Evolutionary conservation across 106 monocot species (phyloP).

Genomic region (Dioscorea alata): DNA sequence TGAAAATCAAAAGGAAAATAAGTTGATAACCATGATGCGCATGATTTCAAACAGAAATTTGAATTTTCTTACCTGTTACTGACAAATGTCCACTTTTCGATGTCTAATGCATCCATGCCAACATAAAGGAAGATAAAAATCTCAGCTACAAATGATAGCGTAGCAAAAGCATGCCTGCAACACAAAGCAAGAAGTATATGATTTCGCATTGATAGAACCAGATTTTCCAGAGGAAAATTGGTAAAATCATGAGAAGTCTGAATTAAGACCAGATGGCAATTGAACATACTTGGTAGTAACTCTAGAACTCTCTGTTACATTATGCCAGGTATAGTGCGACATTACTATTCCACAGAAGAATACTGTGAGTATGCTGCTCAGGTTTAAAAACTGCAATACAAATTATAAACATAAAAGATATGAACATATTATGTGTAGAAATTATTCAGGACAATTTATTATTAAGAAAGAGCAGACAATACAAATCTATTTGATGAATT

Average conservation of each 20-base stretch:
- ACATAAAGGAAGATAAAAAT: conserved; percentile 95
- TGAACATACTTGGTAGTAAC: conserved; percentile 82
- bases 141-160: conserved; percentile 94
- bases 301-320: conserved; percentile 98
- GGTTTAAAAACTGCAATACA: conserved; percentile 63
- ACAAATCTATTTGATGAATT: not conserved
- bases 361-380: conserved; percentile 95
- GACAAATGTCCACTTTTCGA: conserved; percentile 91
- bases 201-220: not conserved
- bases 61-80: conserved; percentile 51
- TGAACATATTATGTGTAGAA: not conserved
- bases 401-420: not conserved
- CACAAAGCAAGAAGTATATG: not conserved
- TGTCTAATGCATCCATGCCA: conserved; percentile 99
- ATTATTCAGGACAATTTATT: not conserved
- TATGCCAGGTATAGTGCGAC: conserved; percentile 99
- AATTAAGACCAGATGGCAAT: too few relatives aligned
- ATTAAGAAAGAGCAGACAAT: not conserved
- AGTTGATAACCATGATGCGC: too few relatives aligned
- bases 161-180: conserved; percentile 96
- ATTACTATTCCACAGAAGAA: conserved; percentile 99
- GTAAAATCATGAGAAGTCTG: too few relatives aligned
- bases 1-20: too few relatives aligned
- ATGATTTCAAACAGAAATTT: too few relatives aligned
- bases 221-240: not conserved